A percentile compares a stretch with the other conserved stretches of the same genome.
phyloP scores from a whole-genome alignment of 2,329 filamentous ascomycete genomes.

The Uncinocarpus reesii region DNA sequence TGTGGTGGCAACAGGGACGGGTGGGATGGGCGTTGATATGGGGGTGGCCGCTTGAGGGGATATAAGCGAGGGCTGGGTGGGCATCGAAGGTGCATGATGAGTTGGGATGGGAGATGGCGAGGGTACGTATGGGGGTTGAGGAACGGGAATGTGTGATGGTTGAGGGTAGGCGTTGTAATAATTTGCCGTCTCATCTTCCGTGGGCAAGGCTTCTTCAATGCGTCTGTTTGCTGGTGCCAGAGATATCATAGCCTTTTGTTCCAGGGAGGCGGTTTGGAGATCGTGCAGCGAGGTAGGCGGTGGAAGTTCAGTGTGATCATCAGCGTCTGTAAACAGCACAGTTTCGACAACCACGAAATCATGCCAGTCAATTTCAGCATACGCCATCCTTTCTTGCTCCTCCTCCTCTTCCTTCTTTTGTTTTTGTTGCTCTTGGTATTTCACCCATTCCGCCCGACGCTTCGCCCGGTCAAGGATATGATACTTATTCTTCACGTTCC shows the following conservation, averaged over 20 bases:
- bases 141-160: constrained; percentile 30
- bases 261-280: constrained; percentile 83
- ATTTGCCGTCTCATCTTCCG: constrained; percentile 50
- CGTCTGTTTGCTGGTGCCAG: constrained; percentile 64
- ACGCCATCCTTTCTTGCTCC: constrained; percentile 64
- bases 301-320: constrained; percentile 76
- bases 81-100: constrained; percentile 25
- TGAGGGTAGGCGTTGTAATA: constrained; percentile 44
- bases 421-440: constrained; percentile 74
- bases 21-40: constrained; percentile 30
- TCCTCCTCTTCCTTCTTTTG: constrained; percentile 79
- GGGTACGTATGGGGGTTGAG: constrained; percentile 24
- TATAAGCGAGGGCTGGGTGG: constrained; percentile 18
- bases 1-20: constrained; percentile 32
- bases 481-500: constrained; percentile 68
- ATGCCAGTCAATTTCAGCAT: constrained; percentile 92
- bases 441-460: constrained; percentile 76
- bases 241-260: constrained; percentile 87
- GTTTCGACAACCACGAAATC: constrained; percentile 95
- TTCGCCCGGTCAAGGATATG: constrained; percentile 69
- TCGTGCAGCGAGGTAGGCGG: constrained; percentile 83
- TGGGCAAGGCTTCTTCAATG: constrained; percentile 91
- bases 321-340: constrained; percentile 78
- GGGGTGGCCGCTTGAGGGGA: constrained; percentile 27
- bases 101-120: constrained; percentile 22